Percentiles rank a stretch among this genome's conserved stretches.
These are phyloP conservation scores for Hippophae rhamnoides DNA, from an alignment of 306 rosid species.

Conservation along the genomic window DNA sequence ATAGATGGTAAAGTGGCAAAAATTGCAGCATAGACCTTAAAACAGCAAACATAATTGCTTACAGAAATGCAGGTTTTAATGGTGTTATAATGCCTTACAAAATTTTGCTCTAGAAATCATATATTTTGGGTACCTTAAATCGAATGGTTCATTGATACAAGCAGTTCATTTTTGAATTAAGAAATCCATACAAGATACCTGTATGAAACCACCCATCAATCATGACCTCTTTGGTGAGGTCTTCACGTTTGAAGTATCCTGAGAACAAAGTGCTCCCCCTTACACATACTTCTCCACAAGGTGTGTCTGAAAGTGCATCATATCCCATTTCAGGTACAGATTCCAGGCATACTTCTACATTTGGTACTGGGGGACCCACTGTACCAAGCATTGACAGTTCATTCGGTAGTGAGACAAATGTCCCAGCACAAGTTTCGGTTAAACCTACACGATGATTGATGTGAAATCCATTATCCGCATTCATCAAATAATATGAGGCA, in stretches of 20 bases:
- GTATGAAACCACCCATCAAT: conserved; percentile 93
- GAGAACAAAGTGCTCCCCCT: conserved; percentile 73
- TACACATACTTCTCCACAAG: conserved; percentile 86
- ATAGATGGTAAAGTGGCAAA: too few relatives aligned
- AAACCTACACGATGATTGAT: conserved; percentile 49
- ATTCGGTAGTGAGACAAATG: conserved; percentile 84
- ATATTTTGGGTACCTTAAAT: too few relatives aligned
- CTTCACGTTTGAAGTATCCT: conserved; percentile 87
- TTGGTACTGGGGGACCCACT: conserved; percentile 97
- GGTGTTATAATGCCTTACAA: too few relatives aligned
- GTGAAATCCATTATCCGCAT: conserved; percentile 13
- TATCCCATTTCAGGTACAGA: conserved; percentile 98
- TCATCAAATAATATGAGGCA: neutral
- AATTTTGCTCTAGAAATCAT: too few relatives aligned
- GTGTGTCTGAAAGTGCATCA: conserved; percentile 57
- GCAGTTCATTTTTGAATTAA: conserved; percentile 7
- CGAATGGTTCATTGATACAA: neutral
- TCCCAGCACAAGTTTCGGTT: conserved; percentile 93
- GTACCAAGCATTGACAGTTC: conserved; percentile 79
- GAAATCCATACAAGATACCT: conserved; percentile 31
- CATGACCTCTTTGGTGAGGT: conserved; percentile 82
- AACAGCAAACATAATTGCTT: too few relatives aligned
- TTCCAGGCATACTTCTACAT: conserved; percentile 81
- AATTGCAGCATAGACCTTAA: too few relatives aligned
- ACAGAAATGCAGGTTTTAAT: too few relatives aligned